Base-by-base conservation (phyloP, 1,284 basidiomycete genomes). In the Pseudozyma thailandica region DNA sequence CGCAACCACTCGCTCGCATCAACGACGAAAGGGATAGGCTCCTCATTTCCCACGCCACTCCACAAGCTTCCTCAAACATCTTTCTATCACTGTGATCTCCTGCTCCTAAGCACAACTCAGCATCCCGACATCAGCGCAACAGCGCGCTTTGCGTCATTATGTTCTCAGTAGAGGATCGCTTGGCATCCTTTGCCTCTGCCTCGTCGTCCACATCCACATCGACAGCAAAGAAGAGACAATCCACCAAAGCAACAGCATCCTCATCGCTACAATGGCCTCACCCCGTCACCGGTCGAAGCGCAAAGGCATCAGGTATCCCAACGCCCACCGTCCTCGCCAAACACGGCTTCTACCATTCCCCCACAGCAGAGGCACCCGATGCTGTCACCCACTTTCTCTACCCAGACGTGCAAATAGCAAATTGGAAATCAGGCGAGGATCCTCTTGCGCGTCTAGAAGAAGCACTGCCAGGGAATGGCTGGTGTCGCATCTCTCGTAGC, bases 341-440 rank as follows among this genome's bases (percentile, higher is more conserved):
- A 13, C 56, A 79, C 21, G 80, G 80, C 59, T 77, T 80, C 58
- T 81, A 75, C 50, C 75, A 72, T 50, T 31, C 69, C 5, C 77
- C 74, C n/a, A 64, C 49, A 30, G 41, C 58, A 3, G 68, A 72
- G 1, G 59, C 64, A 13, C 47, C 51, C n/a, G 80, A 81, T 39
- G 45, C 63, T n/a, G 65, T 68, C 46, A 30, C 53, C n/a, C 78
- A 75, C 50, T 76, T 71, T n/a, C 73, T 78, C 43, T 75, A 75
- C 47, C 61, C 75, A 6, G 72, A 78, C 43, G 35, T 71, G 3
- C 51, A 59, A 20, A 49, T 82, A 25, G 59, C 75, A 37, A 56
- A 68, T 12, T 82, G 80, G 79, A 61, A 72, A 31, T 18, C 62
- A 5, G 58, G 60, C 15, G 80, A 82, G 38, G 68, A 72, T 46